Evolutionary conservation across 371 early-diverging fungal genomes (phyloP).

Genomic region (Lichtheimia ornata): DNA sequence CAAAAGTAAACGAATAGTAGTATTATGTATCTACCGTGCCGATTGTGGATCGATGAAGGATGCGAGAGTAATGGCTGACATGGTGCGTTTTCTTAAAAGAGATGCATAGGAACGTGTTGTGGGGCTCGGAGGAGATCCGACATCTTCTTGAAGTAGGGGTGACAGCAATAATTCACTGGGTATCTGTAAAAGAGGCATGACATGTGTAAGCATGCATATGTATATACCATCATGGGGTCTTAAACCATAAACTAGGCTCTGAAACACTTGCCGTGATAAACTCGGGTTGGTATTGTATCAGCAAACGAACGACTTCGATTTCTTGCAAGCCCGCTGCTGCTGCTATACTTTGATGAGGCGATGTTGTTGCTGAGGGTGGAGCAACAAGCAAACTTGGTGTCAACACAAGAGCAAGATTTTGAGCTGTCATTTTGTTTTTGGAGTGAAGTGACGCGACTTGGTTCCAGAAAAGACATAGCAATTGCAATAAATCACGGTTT

Average conservation of each 20-base stretch:
- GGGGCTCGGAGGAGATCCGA: neutral
- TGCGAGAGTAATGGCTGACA: neutral
- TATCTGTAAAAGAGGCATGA: neutral
- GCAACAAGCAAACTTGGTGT: constrained; percentile 90
- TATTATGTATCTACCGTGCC: neutral
- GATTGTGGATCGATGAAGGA: neutral
- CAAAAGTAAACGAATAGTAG: neutral
- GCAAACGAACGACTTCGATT: constrained; percentile 72
- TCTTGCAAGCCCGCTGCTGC: constrained; percentile 58
- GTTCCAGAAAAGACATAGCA: constrained; percentile 79
- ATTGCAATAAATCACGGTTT: constrained; percentile 89
- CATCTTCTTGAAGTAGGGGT: neutral
- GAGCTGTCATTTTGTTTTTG: constrained; percentile 85
- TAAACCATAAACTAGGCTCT: neutral
- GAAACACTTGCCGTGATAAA: constrained; percentile 61
- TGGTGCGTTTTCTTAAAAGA: no score
- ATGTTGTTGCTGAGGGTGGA: constrained; percentile 49
- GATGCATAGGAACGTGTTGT: no score
- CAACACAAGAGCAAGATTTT: constrained; percentile 90
- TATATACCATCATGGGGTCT: neutral
- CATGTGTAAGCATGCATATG: neutral
- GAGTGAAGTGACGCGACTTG: constrained; percentile 75
- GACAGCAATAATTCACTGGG: neutral
- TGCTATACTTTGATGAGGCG: constrained; percentile 31
- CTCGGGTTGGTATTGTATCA: constrained; percentile 71